These are phyloP conservation scores for Phaffomyces opuntiae DNA, from an alignment of 805 yeast species.

Conservation along the genomic window DNA sequence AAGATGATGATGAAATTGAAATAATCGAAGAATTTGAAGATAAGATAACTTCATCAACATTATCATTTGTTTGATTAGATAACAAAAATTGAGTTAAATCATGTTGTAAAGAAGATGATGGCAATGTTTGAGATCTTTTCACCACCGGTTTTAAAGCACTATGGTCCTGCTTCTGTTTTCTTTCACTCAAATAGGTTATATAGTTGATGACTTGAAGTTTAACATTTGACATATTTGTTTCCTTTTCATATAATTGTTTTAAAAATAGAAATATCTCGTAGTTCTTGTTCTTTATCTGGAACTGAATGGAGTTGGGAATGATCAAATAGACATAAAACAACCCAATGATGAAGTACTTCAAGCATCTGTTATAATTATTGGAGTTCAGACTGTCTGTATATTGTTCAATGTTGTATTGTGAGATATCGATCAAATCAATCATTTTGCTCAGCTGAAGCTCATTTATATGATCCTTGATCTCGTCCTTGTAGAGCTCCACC, in stretches of 20 bases:
- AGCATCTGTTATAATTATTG: slow-evolving; percentile 20
- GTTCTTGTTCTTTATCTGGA: slow-evolving; percentile 33
- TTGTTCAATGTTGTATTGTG: slow-evolving; percentile 28
- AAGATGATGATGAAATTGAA: slow-evolving; percentile 4
- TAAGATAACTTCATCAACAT: neutral
- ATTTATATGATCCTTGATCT: slow-evolving; percentile 24
- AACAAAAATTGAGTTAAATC: slow-evolving; percentile 10
- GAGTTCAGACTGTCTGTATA: slow-evolving; percentile 18
- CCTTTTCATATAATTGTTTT: slow-evolving; percentile 29
- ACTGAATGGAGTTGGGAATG: slow-evolving; percentile 34
- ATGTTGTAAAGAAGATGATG: slow-evolving; percentile 13
- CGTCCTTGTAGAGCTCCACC: slow-evolving; percentile 26
- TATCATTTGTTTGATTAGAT: neutral
- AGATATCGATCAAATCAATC: slow-evolving; percentile 30
- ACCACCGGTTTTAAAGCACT: neutral
- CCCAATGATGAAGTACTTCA: slow-evolving; percentile 30
- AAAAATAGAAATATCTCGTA: slow-evolving; percentile 30
- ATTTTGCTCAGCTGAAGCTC: slow-evolving; percentile 29
- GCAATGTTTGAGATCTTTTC: slow-evolving; percentile 29
- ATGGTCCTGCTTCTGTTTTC: slow-evolving; percentile 2
- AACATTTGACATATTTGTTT: slow-evolving; percentile 34
- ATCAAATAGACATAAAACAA: slow-evolving; percentile 30
- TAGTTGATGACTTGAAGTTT: slow-evolving; percentile 28
- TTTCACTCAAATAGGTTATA: slow-evolving; percentile 23
- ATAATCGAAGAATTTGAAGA: slow-evolving; percentile 3